phyloP scores from a whole-genome alignment of 495 filamentous ascomycete species.

The Ascobolus immersus region DNA sequence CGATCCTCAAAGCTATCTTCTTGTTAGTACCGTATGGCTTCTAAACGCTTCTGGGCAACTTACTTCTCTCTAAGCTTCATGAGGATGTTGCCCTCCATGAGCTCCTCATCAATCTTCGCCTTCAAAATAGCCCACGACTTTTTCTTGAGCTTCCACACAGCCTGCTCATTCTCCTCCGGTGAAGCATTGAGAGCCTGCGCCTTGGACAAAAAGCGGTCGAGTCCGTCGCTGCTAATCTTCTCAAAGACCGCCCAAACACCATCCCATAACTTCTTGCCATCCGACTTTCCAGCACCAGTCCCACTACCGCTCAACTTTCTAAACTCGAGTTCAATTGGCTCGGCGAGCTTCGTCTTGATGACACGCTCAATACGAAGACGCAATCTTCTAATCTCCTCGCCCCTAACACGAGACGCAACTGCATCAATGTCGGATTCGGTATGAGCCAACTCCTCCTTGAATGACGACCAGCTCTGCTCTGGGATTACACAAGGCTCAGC shows the following conservation, averaged over 20 bases:
- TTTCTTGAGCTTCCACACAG: slow-evolving; percentile 69
- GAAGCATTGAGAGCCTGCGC: slow-evolving; percentile 83
- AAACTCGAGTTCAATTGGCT: slow-evolving; percentile 79
- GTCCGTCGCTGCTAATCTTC: slow-evolving; percentile 62
- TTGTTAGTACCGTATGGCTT: slow-evolving; percentile 3
- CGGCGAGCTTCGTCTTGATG: slow-evolving; percentile 64
- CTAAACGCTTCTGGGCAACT: slow-evolving; percentile 2
- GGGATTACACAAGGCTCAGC: slow-evolving; percentile 47
- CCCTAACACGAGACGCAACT: slow-evolving; percentile 52
- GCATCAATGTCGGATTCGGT: slow-evolving; percentile 65
- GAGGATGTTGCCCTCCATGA: slow-evolving; percentile 87
- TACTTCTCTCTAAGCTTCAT: slow-evolving; percentile 80
- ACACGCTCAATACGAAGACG: slow-evolving; percentile 76
- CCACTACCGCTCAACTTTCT: slow-evolving; percentile 75
- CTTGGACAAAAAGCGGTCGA: slow-evolving; percentile 57
- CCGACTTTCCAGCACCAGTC: slow-evolving; percentile 32
- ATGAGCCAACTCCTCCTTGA: slow-evolving; percentile 30
- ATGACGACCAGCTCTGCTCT: slow-evolving; percentile 25
- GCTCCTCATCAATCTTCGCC: slow-evolving; percentile 84
- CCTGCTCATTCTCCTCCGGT: slow-evolving; percentile 73
- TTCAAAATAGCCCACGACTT: slow-evolving; percentile 83
- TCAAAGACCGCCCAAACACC: slow-evolving; percentile 76
- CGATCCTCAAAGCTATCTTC: slow-evolving; percentile 62
- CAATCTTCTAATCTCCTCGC: slow-evolving; percentile 85
- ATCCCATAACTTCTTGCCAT: slow-evolving; percentile 82